Base-by-base conservation (phyloP, 208 protist genomes). In the Porcisia hertigi region DNA sequence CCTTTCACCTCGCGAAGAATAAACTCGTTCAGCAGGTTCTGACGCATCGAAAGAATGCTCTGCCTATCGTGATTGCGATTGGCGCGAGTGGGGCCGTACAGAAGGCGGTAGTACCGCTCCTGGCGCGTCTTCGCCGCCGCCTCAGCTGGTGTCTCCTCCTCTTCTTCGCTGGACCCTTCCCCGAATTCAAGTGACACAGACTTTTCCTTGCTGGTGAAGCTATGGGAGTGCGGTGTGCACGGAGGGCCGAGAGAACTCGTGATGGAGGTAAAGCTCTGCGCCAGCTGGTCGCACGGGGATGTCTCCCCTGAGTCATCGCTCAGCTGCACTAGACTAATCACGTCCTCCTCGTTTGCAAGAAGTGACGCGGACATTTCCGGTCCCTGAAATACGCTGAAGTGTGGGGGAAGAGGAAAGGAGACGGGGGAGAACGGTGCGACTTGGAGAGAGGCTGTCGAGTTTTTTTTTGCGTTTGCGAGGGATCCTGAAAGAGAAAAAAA, bases 11-110 rank as follows among this genome's bases (percentile, higher is more conserved):
- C 80, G 23, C 80, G 72, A 34, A 94, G 74, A 65, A 95, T 89
- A 77, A 94, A 92, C 59, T 94, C 81, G 80, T 95, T 94, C 43
- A 97, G 83, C 12, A 55, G 63, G 73, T 90, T 90, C 83, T 96
- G 92, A 20, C 83, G 85, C 49, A 71, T 76, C 6, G 90, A 76
- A n/a, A 77, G 71, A 60, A 96, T 82, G 59, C 83, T 78, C 65
- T 91, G 83, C 23, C 83, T 84, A 77, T 93, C 89, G 67, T 80
- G 76, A 41, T 55, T 76, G 36, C 86, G 83, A 78, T 92, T 77
- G 20, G 71, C 80, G 45, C 85, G 76, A 53, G 65, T 91, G 23
- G 87, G 87, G 60, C 85, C 86, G 59, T 88, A 58, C n/a, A 76
- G 65, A n/a, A 89, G 63, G 60, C 72, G 75, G 59, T 70, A 2